Conservation (phyloP, 345 rosid species). For the Nephelium lappaceum region DNA sequence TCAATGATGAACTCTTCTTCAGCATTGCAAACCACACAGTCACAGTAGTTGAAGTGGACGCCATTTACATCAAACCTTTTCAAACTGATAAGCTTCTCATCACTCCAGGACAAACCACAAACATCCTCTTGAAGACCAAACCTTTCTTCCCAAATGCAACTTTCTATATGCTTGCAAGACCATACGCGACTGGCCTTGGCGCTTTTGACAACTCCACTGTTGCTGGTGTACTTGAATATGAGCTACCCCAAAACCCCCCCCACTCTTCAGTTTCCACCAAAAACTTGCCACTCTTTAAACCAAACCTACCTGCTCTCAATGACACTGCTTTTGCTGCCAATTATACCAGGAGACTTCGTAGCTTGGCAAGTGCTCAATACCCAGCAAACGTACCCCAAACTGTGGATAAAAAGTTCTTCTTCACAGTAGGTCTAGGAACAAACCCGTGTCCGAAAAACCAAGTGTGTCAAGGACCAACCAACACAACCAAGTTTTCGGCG, state of each 20-base stretch:
- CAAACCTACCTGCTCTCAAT: constrained; percentile 16
- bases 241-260: not conserved
- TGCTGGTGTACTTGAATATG: constrained; percentile 23
- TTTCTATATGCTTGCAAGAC: constrained; percentile 21
- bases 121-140: constrained; percentile 16
- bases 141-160: constrained; percentile 16
- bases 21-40: constrained; percentile 26
- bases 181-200: constrained; percentile 20
- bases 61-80: constrained; percentile 18
- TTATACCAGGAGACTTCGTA: constrained; percentile 10
- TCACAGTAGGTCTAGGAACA: constrained; percentile 20
- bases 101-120: constrained; percentile 25
- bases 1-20: constrained; percentile 37
- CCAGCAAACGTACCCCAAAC: constrained; percentile 21
- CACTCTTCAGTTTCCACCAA: constrained; percentile 1
- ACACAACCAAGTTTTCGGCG: constrained; percentile 19
- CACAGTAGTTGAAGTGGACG: constrained; percentile 22
- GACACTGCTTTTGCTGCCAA: constrained; percentile 23
- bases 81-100: constrained; percentile 15
- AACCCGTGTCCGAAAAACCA: constrained; percentile 23
- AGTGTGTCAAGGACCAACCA: constrained; percentile 21
- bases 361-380: constrained; percentile 20
- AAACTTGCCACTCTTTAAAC: constrained; percentile 13
- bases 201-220: constrained; percentile 26
- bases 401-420: constrained; percentile 16